Conservation (phyloP, 352 stramenopile genomes). For the Phytophthora pisi region DNA sequence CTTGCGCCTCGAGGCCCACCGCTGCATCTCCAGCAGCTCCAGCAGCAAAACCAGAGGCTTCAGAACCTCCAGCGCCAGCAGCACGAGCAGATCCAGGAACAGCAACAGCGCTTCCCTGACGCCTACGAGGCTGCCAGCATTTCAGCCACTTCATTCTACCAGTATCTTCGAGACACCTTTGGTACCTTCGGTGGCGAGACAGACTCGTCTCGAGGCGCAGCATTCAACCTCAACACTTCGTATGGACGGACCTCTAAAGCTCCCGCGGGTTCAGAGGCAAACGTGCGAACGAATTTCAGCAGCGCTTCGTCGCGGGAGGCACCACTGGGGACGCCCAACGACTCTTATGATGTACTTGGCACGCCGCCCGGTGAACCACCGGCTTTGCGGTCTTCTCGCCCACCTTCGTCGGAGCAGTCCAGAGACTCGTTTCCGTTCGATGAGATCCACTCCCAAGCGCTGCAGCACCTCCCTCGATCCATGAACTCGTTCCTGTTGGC, state of each 20-base stretch:
- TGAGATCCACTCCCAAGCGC: conserved; percentile 20
- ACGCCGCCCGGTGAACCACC: conserved; percentile 63
- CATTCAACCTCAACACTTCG: conserved; percentile 10
- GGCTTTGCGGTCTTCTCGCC: conserved; percentile 29
- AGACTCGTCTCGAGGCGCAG: background rate
- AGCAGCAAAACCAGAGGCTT: conserved; percentile 28
- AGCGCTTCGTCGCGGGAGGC: conserved; percentile 12
- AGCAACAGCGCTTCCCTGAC: conserved; percentile 26
- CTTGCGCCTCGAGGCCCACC: conserved; percentile 6
- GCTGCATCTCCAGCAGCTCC: conserved; percentile 27
- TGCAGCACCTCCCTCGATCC: conserved; percentile 34
- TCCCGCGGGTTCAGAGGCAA: conserved; percentile 34
- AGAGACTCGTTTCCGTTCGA: conserved; percentile 23
- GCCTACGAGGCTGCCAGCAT: conserved; percentile 30
- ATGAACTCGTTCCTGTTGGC: conserved; percentile 55
- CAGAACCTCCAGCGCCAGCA: conserved; percentile 33
- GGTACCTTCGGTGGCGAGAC: conserved; percentile 5
- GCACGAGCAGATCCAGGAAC: conserved; percentile 29
- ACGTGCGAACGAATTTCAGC: conserved; percentile 59
- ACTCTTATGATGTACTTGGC: conserved; percentile 53
- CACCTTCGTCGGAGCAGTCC: conserved; percentile 17
- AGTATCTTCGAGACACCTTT: conserved; percentile 27
- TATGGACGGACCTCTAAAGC: conserved; percentile 9
- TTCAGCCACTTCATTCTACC: conserved; percentile 27
- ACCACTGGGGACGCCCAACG: conserved; percentile 39